Evolutionary conservation across 805 yeast species (phyloP), one percentile per base, ranked within the genome.

Genomic region (Monosporozyma unispora): DNA sequence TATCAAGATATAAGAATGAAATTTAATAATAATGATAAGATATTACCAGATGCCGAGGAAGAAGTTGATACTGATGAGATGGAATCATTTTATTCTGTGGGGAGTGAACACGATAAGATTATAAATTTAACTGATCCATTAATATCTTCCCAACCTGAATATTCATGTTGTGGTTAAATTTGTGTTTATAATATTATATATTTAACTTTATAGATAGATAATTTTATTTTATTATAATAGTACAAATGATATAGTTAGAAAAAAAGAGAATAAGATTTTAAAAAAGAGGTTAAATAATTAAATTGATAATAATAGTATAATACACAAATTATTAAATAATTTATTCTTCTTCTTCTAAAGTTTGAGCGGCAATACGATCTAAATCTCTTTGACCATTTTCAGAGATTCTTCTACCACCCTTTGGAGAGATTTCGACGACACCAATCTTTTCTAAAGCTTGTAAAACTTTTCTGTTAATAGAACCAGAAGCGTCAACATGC

Each of bases 341-440:
- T 62, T 64, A 66, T 71, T 86, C 95, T 70, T 86, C 93, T 72
- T 81, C 82, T 79, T 89, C 96, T 75, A 87, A 82, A 74, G 96
- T 88, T 80, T 89, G 96, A 75, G 96, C 96, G 72, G 98, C 98
- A 76, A 91, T 91, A 84, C 99, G 97, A 81, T 93, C 99, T 80
- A 93, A 86, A 81, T 93, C 99, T 87, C 99, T 90, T 81, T 91
- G 98, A 75, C 99, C 99, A 79, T 89, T 87, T 74, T 88, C 96
- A 60, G 97, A 85, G 83, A 93, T 88, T 78, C 90, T 88, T 84
- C 99, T 93, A 77, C 99, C 99, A 75, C 97, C 97, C 79, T 87
- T 88, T 77, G 89, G 87, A 72, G 96, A 82, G 74, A 85, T 80
- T 80, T 91, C 99, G 67, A 93, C 79, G 66, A 93, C 88, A 75